A percentile compares a stretch with the other conserved stretches of the same genome.
These are phyloP conservation scores for Lactarius pseudohatsudake DNA, from an alignment of 768 basidiomycete genomes.

Conservation along the genomic window DNA sequence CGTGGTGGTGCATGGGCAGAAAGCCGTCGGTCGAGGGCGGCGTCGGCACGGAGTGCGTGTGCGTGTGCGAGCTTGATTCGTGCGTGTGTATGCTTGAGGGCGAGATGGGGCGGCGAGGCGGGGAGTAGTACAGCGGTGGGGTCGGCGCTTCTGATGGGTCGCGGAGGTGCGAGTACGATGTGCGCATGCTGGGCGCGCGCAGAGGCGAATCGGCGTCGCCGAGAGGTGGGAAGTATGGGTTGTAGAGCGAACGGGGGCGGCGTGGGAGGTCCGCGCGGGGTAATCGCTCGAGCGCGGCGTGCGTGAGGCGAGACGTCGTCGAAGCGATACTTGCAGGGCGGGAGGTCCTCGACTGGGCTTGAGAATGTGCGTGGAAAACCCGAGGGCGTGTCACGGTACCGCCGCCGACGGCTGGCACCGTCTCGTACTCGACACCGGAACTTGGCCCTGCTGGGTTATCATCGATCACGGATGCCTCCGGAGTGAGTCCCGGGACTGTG, in stretches of 20 bases:
- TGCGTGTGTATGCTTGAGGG: slow-evolving; percentile 55
- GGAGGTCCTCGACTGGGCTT: slow-evolving; percentile 50
- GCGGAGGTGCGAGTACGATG: slow-evolving; percentile 26
- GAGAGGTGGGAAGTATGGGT: slow-evolving; percentile 20
- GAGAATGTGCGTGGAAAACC: slow-evolving; percentile 81
- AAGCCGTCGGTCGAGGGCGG: slow-evolving; percentile 42
- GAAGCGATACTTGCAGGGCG: slow-evolving; percentile 33
- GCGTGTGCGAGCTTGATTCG: slow-evolving; percentile 48
- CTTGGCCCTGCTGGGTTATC: slow-evolving; percentile 39
- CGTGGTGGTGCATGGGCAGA: slow-evolving; percentile 7
- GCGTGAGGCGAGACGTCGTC: slow-evolving; percentile 24
- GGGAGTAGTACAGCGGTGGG: slow-evolving; percentile 33
- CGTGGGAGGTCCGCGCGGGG: slow-evolving; percentile 17
- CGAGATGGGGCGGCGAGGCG: slow-evolving; percentile 42
- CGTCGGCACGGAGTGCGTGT: slow-evolving; percentile 46
- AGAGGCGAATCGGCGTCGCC: background rate
- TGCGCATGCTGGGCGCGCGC: slow-evolving; percentile 18
- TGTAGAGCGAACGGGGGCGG: slow-evolving; percentile 23
- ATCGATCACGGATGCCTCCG: slow-evolving; percentile 44
- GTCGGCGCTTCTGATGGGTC: slow-evolving; percentile 31
- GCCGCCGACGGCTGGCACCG: slow-evolving; percentile 89
- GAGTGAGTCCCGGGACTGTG: slow-evolving; percentile 46
- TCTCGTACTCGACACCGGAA: slow-evolving; percentile 69
- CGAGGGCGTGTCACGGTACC: slow-evolving; percentile 84
- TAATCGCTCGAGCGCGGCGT: slow-evolving; percentile 8